phyloP scores from a whole-genome alignment of 495 filamentous ascomycete genomes.

The Aspergillus leporis region DNA sequence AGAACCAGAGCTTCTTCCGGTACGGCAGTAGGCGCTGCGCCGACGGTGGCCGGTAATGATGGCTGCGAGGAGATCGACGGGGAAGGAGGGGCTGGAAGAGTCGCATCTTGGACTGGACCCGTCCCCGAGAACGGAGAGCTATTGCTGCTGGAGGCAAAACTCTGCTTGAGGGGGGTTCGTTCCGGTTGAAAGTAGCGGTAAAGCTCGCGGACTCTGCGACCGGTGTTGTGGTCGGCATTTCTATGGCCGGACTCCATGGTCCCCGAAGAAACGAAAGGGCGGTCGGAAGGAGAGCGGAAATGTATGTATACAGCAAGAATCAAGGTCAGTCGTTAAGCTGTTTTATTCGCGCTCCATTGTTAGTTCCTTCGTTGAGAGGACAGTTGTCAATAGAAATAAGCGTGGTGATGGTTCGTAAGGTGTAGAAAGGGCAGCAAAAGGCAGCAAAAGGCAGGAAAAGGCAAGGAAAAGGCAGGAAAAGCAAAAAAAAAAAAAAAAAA shows the following conservation, averaged over 20 bases:
- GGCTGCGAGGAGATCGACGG: constrained; percentile 17
- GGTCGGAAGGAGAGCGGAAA: not conserved
- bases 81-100: constrained; percentile 10
- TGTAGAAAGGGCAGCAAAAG: not conserved
- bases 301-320: not conserved
- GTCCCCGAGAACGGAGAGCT: not conserved
- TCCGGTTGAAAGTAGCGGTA: constrained; percentile 49
- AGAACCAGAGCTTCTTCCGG: constrained; percentile 26
- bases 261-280: not conserved
- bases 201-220: constrained; percentile 45
- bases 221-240: constrained; percentile 27
- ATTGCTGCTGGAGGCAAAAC: constrained; percentile 14
- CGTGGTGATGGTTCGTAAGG: not conserved
- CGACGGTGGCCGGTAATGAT: constrained; percentile 2
- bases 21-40: constrained; percentile 9
- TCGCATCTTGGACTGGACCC: constrained; percentile 3
- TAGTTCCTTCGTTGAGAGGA: not conserved
- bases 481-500: not conserved
- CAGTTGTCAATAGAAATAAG: not conserved
- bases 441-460: not conserved
- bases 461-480: not conserved
- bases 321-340: not conserved
- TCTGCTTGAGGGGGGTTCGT: constrained; percentile 11
- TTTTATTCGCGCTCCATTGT: not conserved
- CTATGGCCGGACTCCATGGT: constrained; percentile 18